These are phyloP conservation scores for Nemania sp. DNA, from an alignment of 2,329 filamentous ascomycete species.

Conservation along the genomic window DNA sequence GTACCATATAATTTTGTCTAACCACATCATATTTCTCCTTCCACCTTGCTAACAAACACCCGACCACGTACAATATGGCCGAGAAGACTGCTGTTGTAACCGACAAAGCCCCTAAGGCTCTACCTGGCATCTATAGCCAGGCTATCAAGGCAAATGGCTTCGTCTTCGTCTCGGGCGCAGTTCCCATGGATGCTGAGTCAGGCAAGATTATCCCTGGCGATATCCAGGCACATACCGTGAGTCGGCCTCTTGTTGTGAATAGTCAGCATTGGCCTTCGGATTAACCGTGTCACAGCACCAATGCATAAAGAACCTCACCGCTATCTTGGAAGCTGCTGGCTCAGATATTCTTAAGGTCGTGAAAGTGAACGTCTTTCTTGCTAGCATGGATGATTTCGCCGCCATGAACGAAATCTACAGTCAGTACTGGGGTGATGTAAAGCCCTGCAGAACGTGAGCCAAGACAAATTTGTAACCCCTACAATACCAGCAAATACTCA, in stretches of 20 bases:
- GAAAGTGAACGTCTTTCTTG: conserved; percentile 74
- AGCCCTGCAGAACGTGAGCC: conserved; percentile 49
- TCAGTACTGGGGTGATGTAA: conserved; percentile 64
- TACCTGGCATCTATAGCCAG: conserved; percentile 48
- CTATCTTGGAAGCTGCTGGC: conserved; percentile 70
- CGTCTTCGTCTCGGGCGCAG: conserved; percentile 73
- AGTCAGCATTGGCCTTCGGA: neutral
- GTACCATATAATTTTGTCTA: neutral
- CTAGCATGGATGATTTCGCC: conserved; percentile 72
- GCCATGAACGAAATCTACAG: conserved; percentile 76
- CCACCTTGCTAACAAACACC: conserved; percentile 2
- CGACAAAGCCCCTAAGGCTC: conserved; percentile 46
- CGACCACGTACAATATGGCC: conserved; percentile 33
- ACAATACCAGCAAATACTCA: conserved; percentile 4
- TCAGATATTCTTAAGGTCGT: conserved; percentile 67
- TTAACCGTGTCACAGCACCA: conserved; percentile 46
- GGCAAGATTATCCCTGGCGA: conserved; percentile 65
- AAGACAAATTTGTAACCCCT: neutral
- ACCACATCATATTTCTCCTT: conserved; percentile 1
- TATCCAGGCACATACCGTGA: conserved; percentile 66
- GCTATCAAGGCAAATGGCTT: conserved; percentile 70
- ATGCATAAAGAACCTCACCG: conserved; percentile 71
- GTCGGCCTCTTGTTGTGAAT: conserved; percentile 13
- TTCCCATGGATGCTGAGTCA: conserved; percentile 63
- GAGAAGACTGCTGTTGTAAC: conserved; percentile 44